phyloP scores from a whole-genome alignment of 129 eudicot genomes.

The Centella asiatica region DNA sequence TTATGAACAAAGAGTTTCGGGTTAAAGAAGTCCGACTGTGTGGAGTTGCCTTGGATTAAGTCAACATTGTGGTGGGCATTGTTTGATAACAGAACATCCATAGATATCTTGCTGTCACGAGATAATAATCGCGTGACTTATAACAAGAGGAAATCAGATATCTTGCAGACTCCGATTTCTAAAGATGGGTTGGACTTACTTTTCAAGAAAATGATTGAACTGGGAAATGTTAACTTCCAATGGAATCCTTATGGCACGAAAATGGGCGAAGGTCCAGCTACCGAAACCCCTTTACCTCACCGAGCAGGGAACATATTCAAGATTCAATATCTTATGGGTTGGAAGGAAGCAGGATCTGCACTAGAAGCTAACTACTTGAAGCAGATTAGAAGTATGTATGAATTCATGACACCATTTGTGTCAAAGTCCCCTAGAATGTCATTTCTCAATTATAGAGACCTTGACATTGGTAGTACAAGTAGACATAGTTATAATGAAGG shows the following conservation, averaged over 20 bases:
- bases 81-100: background rate
- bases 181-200: conserved; percentile 22
- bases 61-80: background rate
- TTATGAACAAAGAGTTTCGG: conserved; percentile 3
- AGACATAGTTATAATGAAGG: conserved; percentile 1
- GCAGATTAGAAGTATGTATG: conserved; percentile 11
- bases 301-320: conserved; percentile 44
- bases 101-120: conserved; percentile 15
- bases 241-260: background rate
- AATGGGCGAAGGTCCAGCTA: conserved; percentile 13
- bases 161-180: conserved; percentile 26
- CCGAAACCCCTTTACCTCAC: conserved; percentile 47
- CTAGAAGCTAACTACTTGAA: conserved; percentile 17
- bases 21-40: background rate
- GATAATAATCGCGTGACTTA: conserved; percentile 16
- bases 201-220: conserved; percentile 20
- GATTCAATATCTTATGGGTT: conserved; percentile 31
- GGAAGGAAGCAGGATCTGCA: conserved; percentile 22
- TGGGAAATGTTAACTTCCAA: conserved; percentile 1
- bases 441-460: conserved; percentile 1
- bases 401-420: conserved; percentile 4
- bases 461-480: background rate
- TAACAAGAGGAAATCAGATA: conserved; percentile 38
- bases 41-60: background rate
- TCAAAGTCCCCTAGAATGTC: background rate